A percentile compares a stretch with the other conserved stretches of the same genome.
Evolutionary conservation across 2,329 filamentous ascomycete genomes (phyloP).

Genomic region (Thielaviopsis cerberus): DNA sequence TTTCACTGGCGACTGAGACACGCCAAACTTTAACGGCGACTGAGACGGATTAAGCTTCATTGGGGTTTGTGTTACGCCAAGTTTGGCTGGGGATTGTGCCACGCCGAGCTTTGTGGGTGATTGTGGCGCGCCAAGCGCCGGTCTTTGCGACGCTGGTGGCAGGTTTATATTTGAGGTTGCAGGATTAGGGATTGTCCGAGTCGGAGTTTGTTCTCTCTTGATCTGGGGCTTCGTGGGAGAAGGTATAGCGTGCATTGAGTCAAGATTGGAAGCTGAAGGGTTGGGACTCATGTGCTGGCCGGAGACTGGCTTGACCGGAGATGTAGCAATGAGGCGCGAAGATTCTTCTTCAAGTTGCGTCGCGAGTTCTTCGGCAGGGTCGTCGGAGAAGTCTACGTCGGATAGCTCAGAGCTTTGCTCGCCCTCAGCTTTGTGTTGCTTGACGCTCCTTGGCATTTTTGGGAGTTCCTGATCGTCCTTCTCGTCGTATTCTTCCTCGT

Average conservation of each 20-base stretch:
- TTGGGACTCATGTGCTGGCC: background rate
- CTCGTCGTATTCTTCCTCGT: background rate
- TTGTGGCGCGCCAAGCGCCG: conserved; percentile 34
- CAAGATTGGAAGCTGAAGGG: background rate
- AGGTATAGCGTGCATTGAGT: background rate
- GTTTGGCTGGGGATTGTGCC: background rate
- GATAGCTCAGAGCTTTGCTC: background rate
- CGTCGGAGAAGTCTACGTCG: background rate
- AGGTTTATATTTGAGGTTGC: conserved; percentile 45
- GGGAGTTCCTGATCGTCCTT: background rate
- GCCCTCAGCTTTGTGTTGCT: background rate
- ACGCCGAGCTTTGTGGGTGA: background rate
- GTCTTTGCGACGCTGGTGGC: conserved; percentile 19
- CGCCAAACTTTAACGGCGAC: background rate
- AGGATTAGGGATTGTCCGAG: conserved; percentile 17
- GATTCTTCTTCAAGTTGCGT: conserved; percentile 8
- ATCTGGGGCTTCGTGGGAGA: conserved; percentile 2
- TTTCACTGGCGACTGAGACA: background rate
- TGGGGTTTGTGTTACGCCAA: background rate
- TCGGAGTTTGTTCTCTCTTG: conserved; percentile 4
- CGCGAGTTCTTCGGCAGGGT: conserved; percentile 7
- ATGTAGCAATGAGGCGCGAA: background rate
- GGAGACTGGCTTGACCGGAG: background rate
- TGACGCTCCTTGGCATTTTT: background rate
- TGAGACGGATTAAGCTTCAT: background rate